A percentile compares a stretch with the other conserved stretches of the same genome.
phyloP scores from a whole-genome alignment of 495 filamentous ascomycete species.

The Geoglossum glabrum region DNA sequence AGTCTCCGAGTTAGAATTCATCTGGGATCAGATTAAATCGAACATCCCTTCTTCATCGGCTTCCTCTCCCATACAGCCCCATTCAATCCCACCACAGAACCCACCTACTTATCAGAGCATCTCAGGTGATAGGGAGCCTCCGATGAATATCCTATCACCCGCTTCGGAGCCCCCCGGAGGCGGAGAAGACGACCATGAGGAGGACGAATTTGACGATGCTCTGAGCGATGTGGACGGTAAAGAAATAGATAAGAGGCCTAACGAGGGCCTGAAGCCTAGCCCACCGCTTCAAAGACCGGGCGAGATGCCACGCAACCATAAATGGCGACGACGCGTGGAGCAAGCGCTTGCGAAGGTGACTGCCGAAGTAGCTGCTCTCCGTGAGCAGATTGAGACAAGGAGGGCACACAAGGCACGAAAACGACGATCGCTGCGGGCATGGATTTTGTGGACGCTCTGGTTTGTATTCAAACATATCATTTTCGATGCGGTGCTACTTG shows the following conservation, averaged over 20 bases:
- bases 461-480: constrained; percentile 49
- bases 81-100: neutral
- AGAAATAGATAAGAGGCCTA: constrained; percentile 6
- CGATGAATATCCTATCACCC: constrained; percentile 53
- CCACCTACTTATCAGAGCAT: neutral
- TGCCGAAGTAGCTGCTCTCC: constrained; percentile 77
- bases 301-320: constrained; percentile 16
- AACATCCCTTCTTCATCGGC: constrained; percentile 45
- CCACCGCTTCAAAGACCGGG: constrained; percentile 18
- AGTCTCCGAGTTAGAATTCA: constrained; percentile 87
- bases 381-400: constrained; percentile 68
- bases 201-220: constrained; percentile 26
- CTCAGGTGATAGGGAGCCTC: constrained; percentile 5
- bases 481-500: constrained; percentile 48
- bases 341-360: constrained; percentile 75
- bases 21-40: constrained; percentile 92
- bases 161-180: constrained; percentile 40
- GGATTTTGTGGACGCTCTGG: constrained; percentile 54
- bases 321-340: constrained; percentile 72
- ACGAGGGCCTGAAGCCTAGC: neutral
- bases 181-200: constrained; percentile 32
- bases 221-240: constrained; percentile 10
- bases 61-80: constrained; percentile 20
- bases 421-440: constrained; percentile 39
- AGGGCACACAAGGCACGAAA: constrained; percentile 32